These are phyloP conservation scores for Cunninghamia lanceolata DNA, from an alignment of 75 land plant species.

Conservation along the genomic window DNA sequence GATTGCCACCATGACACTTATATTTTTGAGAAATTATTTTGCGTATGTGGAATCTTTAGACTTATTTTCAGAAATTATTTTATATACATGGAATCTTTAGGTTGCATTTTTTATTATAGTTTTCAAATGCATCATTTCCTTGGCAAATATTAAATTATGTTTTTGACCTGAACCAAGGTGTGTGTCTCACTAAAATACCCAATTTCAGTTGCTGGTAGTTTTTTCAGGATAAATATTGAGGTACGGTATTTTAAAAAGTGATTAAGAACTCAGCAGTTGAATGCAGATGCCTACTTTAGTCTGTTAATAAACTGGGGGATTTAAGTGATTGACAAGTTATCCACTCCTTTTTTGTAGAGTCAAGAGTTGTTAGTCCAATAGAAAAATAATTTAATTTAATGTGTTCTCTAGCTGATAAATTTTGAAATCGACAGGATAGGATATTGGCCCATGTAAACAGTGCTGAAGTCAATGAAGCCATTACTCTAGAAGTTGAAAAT, in stretches of 20 bases:
- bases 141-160: not conserved
- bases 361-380: not conserved
- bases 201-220: not conserved
- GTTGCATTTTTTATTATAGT: not conserved
- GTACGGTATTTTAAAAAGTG: not conserved
- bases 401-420: not conserved
- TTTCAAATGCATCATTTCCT: not conserved
- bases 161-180: not conserved
- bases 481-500: constrained; percentile 62
- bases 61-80: no score
- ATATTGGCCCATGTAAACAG: constrained; percentile 43
- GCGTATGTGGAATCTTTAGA: no score
- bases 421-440: constrained; percentile 35
- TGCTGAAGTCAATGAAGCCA: constrained; percentile 35
- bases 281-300: not conserved
- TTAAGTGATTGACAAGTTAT: not conserved
- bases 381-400: not conserved
- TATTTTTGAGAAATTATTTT: no score
- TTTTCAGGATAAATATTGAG: not conserved
- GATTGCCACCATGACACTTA: not conserved
- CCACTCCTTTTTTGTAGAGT: not conserved
- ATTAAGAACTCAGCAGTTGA: not conserved
- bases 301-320: not conserved
- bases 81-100: not conserved
- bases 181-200: not conserved